Percentiles rank a stretch among this genome's conserved stretches.
These are phyloP conservation scores for Rhodotorula toruloides DNA, from an alignment of 768 basidiomycete species.

Conservation along the genomic window DNA sequence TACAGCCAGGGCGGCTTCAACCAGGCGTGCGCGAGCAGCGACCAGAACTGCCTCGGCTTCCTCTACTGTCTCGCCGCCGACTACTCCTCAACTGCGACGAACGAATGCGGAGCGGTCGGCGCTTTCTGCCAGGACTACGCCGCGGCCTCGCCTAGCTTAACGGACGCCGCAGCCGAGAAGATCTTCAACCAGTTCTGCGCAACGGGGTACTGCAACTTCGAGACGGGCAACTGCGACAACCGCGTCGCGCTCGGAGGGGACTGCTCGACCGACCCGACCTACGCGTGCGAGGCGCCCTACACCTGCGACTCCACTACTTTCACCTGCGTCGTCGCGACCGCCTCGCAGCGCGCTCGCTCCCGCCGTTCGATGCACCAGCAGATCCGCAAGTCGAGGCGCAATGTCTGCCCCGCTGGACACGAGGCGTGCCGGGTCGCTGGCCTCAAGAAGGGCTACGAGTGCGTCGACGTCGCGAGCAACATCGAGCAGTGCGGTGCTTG, in stretches of 20 bases:
- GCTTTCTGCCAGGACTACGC: constrained; percentile 13
- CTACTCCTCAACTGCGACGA: not conserved
- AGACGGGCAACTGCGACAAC: not conserved
- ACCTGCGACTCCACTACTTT: not conserved
- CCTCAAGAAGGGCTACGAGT: constrained; percentile 10
- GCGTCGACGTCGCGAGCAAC: constrained; percentile 24
- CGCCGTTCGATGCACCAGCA: not conserved
- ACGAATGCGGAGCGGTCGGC: constrained; percentile 20
- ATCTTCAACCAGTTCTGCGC: constrained; percentile 28
- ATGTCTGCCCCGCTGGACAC: constrained; percentile 21
- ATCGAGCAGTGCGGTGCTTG: constrained; percentile 34
- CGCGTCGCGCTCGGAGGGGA: not conserved
- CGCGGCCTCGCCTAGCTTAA: not conserved
- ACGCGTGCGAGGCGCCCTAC: not conserved
- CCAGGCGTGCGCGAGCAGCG: constrained; percentile 1
- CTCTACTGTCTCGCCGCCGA: constrained; percentile 13
- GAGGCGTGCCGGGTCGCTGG: constrained; percentile 14
- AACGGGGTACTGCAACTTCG: constrained; percentile 25
- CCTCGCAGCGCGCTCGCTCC: constrained; percentile 5
- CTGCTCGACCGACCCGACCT: constrained; percentile 5
- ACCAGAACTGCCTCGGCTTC: constrained; percentile 18
- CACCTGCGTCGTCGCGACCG: not conserved
- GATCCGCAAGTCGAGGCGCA: not conserved
- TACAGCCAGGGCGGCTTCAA: constrained; percentile 20
- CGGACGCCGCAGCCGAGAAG: constrained; percentile 6